Conservation (phyloP, 768 basidiomycete genomes). For the Roridomyces roridus region DNA sequence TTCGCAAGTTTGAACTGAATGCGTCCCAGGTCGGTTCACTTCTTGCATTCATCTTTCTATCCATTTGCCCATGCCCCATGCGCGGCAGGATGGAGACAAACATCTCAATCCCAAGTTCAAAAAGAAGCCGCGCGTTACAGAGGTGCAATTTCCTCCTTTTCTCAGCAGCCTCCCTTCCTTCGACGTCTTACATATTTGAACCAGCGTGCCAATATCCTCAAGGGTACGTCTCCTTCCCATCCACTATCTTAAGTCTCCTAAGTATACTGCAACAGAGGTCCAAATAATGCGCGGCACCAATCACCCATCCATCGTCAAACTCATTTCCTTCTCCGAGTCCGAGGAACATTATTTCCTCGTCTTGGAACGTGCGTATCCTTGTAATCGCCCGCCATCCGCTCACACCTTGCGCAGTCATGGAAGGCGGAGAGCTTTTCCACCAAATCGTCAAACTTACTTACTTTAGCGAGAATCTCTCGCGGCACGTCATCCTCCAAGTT, state of each 20-base stretch:
- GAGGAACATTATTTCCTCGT: constrained; percentile 93
- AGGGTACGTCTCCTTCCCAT: constrained; percentile 58
- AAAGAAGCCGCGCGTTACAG: constrained; percentile 96
- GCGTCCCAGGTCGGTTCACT: constrained; percentile 81
- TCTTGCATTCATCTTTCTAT: constrained; percentile 31
- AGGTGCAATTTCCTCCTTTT: constrained; percentile 67
- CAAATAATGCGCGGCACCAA: constrained; percentile 97
- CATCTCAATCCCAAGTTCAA: constrained; percentile 94
- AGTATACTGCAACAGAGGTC: constrained; percentile 72
- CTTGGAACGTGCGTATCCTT: constrained; percentile 73
- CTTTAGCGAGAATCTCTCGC: constrained; percentile 95
- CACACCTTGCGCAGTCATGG: constrained; percentile 72
- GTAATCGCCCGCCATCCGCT: constrained; percentile 17
- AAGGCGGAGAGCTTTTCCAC: constrained; percentile 97
- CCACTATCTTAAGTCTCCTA: neutral
- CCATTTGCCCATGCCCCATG: constrained; percentile 35
- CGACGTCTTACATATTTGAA: constrained; percentile 24
- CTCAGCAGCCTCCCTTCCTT: constrained; percentile 16
- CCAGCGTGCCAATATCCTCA: constrained; percentile 96
- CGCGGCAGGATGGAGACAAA: constrained; percentile 84
- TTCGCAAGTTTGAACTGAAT: constrained; percentile 92
- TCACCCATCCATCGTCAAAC: constrained; percentile 92
- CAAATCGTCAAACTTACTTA: constrained; percentile 99
- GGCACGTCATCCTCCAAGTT: constrained; percentile 97
- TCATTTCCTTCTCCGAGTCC: constrained; percentile 91